Base-by-base conservation (phyloP, 2,329 filamentous ascomycete genomes). In the Fusarium siculi region DNA sequence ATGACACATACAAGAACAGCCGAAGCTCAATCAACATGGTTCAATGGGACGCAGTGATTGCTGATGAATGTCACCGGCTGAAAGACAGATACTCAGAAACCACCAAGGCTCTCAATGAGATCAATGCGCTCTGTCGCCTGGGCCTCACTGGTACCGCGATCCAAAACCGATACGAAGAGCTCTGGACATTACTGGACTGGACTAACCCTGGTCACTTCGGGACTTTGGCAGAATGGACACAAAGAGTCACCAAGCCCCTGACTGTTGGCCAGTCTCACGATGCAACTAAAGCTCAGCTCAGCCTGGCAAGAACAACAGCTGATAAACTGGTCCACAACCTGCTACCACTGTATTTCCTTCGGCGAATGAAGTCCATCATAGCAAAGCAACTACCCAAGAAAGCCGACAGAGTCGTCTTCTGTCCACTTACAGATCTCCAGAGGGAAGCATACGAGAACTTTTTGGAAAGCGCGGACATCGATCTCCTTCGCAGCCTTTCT, bases 151-250 rank as follows among this genome's bases (percentile, higher is more conserved):
- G 96, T 4, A 99, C 96, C 0, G 96, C 96, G 0, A 98, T 99
- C 49, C 96, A 99, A 80, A 99, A 99, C 81, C 96, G 94, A 74
- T 99, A 99, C 80, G 94, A 98, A 79, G 96, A 99, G 81, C 87
- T 99, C 2, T 99, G 96, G 96, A 97, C 95, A 0, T 86, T 99
- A 0, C 85, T 99, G 6, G 97, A 99, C 80, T 99, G 96, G 96
- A 95, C 95, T 0, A 96, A 97, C 75, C 96, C 96, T 0, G 96
- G 95, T 0, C 83, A 87, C 52, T 88, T 91, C 61, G 89, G 89
- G 21, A 86, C 86, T 1, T 78, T 93, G 15, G 84, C 88, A 9
- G 93, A 93, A 46, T 99, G 96, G 96, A 92, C 91, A 77, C 86
- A 88, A 25, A 90, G 89, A 42, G 94, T 99, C 66, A 91, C 92